Conservation (phyloP, 1,284 basidiomycete genomes). For the Kalmanozyma brasiliensis region DNA sequence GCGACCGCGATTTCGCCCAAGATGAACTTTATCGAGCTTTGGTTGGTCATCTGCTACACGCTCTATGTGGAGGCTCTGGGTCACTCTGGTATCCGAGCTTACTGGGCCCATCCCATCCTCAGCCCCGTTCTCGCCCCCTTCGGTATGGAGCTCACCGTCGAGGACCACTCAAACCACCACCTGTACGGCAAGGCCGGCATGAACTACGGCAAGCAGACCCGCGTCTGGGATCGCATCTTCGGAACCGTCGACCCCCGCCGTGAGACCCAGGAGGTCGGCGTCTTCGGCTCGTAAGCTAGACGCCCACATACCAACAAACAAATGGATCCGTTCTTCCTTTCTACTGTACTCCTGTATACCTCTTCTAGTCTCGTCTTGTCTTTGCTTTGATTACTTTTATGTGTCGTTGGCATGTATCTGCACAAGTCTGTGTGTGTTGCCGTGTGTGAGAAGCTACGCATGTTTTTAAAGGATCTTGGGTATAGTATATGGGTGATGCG, state of each 20-base stretch:
- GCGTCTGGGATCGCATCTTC: constrained; percentile 66
- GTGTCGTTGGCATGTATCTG: too few relatives aligned
- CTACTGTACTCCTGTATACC: constrained; percentile 7
- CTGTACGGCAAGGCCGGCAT: constrained; percentile 57
- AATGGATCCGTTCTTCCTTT: not conserved
- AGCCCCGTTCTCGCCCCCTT: constrained; percentile 46
- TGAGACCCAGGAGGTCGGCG: constrained; percentile 44
- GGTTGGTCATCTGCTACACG: constrained; percentile 55
- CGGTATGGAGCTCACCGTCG: constrained; percentile 61
- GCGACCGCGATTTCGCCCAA: constrained; percentile 54
- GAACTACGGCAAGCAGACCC: constrained; percentile 67
- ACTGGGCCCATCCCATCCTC: constrained; percentile 48
- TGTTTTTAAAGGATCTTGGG: too few relatives aligned
- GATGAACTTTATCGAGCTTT: constrained; percentile 59
- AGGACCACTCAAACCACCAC: constrained; percentile 68
- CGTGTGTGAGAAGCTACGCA: too few relatives aligned
- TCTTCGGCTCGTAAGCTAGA: constrained; percentile 21
- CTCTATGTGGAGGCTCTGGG: constrained; percentile 55
- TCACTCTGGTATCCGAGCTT: constrained; percentile 61
- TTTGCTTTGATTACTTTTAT: too few relatives aligned
- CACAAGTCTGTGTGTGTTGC: too few relatives aligned
- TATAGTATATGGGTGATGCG: too few relatives aligned
- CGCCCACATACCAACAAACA: not conserved
- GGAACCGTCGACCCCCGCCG: constrained; percentile 62
- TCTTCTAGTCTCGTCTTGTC: too few relatives aligned